Base-by-base conservation (phyloP, 177 flowering plant genomes). In the Tripterygium wilfordii region DNA sequence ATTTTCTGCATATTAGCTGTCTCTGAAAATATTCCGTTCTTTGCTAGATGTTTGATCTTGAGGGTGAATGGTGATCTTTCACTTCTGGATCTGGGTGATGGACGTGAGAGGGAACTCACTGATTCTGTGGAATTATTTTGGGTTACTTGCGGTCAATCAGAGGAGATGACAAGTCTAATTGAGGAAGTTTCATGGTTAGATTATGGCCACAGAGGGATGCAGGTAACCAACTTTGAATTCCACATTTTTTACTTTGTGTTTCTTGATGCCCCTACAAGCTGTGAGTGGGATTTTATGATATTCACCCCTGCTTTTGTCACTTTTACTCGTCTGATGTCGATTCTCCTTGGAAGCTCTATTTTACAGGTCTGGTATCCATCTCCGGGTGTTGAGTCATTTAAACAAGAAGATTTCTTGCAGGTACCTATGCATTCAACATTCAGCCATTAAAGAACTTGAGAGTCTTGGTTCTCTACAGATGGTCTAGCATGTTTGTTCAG, bases 321-420 rank as follows among this genome's bases (percentile, higher is more conserved):
- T 51, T 54, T 42, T 66, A 60, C 66, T 63, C 55, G 57, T 75
- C 82, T 80, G 71, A 79, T 77, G 56, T 57, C 54, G 44, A 56
- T 64, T 59, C 53, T 60, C 28, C 54, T 63, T 75, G 70, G 65
- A 68, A 70, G 72, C 69, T 68, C 66, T 27, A 56, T 51, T 51
- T 70, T 74, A 43, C 85, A 87, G 97, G 95, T 90, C 36, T 90
- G 97, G 96, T 91, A 91, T 82, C 95, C 98, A 45, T 91, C 94
- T 74, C 83, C 75, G 55, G 98, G 98, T 46, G 85, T 51, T 54
- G 87, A 92, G 35, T 67, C 87, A 26, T 92, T 77, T 67, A 78
- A 77, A 71, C 96, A 88, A 80, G 98, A 92, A 66, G 98, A 86
- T 57, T 92, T 92, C 64, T 76, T 92, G 74, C 98, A 92, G 91